These are phyloP conservation scores for Perkinsus marinus DNA, from an alignment of 169 alveolate genomes.

Conservation along the genomic window DNA sequence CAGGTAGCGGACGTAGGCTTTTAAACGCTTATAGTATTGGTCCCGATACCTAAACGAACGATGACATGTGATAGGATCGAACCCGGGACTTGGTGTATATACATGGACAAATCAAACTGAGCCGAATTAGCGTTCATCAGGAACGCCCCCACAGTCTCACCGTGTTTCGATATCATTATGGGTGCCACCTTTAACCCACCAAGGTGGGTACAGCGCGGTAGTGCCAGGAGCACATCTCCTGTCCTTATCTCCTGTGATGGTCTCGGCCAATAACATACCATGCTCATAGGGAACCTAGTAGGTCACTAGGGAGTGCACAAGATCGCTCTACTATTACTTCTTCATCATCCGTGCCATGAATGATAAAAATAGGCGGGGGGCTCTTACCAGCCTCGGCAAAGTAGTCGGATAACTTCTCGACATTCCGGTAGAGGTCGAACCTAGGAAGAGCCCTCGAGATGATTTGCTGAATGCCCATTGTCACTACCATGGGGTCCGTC, in stretches of 20 bases:
- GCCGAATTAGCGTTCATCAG: no score
- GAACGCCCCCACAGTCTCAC: no score
- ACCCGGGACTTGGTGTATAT: not conserved
- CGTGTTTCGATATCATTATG: conserved; percentile 28
- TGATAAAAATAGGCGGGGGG: conserved; percentile 33
- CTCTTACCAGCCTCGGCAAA: not conserved
- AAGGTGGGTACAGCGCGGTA: conserved; percentile 4
- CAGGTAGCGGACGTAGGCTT: not conserved
- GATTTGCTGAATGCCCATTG: not conserved
- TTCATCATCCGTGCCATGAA: conserved; percentile 37
- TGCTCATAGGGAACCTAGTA: conserved; percentile 11
- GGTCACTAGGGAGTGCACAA: not conserved
- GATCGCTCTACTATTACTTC: not conserved
- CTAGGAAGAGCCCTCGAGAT: conserved; percentile 7
- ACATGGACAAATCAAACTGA: no score
- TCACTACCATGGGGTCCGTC: not conserved
- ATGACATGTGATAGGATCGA: not conserved
- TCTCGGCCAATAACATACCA: conserved; percentile 14
- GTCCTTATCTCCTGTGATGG: not conserved
- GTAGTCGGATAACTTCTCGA: conserved; percentile 12
- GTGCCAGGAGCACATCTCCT: not conserved
- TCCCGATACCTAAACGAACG: not conserved
- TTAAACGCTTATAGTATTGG: not conserved
- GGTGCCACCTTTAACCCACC: conserved; percentile 19
- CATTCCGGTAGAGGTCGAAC: conserved; percentile 34